Evolutionary conservation across 352 stramenopile genomes (phyloP).

Genomic region (Globisporangium echinulatum): DNA sequence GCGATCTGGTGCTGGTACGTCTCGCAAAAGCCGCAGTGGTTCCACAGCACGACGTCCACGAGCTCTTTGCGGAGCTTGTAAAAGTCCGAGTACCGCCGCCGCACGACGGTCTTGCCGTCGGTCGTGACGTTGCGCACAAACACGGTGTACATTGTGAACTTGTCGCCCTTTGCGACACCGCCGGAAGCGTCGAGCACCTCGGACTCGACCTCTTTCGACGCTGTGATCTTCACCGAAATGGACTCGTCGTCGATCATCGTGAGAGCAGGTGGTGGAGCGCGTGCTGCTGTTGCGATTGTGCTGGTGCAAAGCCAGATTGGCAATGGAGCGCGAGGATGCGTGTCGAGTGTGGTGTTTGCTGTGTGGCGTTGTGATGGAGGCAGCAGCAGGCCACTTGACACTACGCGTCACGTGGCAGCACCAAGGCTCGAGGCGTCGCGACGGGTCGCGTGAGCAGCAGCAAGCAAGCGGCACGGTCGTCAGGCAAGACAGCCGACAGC

Average conservation of each 20-base stretch:
- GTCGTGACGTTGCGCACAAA: slow-evolving; percentile 71
- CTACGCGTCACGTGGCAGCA: too few species aligned
- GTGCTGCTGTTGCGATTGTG: background rate
- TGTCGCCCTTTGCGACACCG: slow-evolving; percentile 29
- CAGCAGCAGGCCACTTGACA: too few species aligned
- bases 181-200: slow-evolving; percentile 1
- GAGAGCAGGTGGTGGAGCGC: background rate
- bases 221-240: slow-evolving; percentile 60
- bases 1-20: slow-evolving; percentile 60
- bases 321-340: background rate
- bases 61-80: slow-evolving; percentile 81
- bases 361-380: background rate
- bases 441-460: too few species aligned
- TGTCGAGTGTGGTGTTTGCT: background rate
- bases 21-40: slow-evolving; percentile 64
- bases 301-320: too few species aligned
- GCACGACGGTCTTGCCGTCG: slow-evolving; percentile 67
- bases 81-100: slow-evolving; percentile 83
- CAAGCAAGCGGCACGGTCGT: too few species aligned
- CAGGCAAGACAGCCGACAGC: too few species aligned
- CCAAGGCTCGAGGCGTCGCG: too few species aligned
- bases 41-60: slow-evolving; percentile 73
- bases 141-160: slow-evolving; percentile 84
- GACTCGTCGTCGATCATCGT: slow-evolving; percentile 57
- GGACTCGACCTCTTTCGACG: slow-evolving; percentile 44